These are phyloP conservation scores for Amanita phalloides DNA, from an alignment of 768 basidiomycete species.

Conservation along the genomic window DNA sequence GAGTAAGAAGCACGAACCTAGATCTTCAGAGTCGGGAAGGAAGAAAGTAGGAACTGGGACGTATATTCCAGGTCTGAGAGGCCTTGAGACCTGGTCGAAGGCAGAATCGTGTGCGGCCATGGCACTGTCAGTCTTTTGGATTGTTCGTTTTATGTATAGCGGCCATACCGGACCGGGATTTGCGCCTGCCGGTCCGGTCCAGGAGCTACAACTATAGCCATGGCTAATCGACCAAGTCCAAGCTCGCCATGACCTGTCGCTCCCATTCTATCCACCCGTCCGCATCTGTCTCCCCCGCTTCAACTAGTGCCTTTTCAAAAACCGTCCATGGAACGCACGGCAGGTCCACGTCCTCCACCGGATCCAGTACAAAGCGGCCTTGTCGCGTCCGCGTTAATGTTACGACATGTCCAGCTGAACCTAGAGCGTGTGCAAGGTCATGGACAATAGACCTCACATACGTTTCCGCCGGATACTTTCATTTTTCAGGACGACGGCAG, in stretches of 20 bases:
- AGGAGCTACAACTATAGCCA: background rate
- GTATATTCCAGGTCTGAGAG: constrained; percentile 66
- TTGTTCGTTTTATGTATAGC: background rate
- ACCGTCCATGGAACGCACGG: constrained; percentile 68
- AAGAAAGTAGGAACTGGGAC: constrained; percentile 88
- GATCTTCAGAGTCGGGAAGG: constrained; percentile 61
- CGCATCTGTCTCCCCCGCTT: constrained; percentile 44
- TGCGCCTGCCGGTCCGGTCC: background rate
- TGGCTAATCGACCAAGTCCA: constrained; percentile 42
- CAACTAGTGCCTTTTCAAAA: constrained; percentile 48
- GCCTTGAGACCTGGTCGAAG: constrained; percentile 27
- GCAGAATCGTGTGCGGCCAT: background rate
- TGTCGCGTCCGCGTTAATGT: constrained; percentile 84
- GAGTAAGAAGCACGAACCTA: constrained; percentile 42
- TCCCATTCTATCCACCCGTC: constrained; percentile 81
- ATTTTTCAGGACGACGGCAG: constrained; percentile 82
- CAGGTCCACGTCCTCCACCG: constrained; percentile 37
- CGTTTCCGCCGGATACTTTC: constrained; percentile 92
- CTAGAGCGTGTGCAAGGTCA: constrained; percentile 77
- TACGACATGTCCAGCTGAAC: constrained; percentile 89
- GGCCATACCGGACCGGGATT: background rate
- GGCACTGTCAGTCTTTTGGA: background rate
- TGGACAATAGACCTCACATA: constrained; percentile 96
- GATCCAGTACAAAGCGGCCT: constrained; percentile 59
- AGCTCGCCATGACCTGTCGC: constrained; percentile 54